Evolutionary conservation across 345 rosid species (phyloP), one percentile per base, ranked within the genome.

Genomic region (Bruguiera gymnorhiza): DNA sequence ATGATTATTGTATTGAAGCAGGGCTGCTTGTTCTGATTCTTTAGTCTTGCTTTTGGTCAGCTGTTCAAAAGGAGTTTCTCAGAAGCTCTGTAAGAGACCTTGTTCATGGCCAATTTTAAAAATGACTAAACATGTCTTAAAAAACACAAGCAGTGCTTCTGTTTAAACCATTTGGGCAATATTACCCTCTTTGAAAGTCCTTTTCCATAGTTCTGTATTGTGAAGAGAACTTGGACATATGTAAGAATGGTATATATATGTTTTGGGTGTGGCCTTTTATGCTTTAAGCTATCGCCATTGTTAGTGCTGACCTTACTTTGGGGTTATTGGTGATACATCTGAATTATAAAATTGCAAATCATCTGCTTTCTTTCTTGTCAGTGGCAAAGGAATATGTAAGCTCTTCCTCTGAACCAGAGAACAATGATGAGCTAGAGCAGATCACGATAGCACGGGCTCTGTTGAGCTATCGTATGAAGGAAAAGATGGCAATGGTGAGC

Each of bases 381-480:
- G 99, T 95, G 96, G 97, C 96, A 3, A 95, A 95, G 85, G 99
- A 92, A 87, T 80, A 93, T 55, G 83, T 94, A 57, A 88, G 84
- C 65, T 85, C 95, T 55, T 76, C 90, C 66, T 83, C 88, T 24
- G 97, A 88, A 75, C 82, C 89, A 64, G 97, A 92, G 73, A 83
- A 80, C 78, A 88, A 50, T 68, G 99, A 95, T 55, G 99, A 95
- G 77, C 86, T 88, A 70, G 99, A 95, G 75, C 99, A 95, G 84
- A 89, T 88, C 39, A 90, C 91, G 2, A 86, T 95, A 70, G 96
- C 99, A 39, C 86, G 96, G 20, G 96, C 99, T 23, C 71, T 95
- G 70, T 75, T 80, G 74, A 84, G 83, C 78, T 92, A 87, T 62
- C 89, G 89, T 26, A 62, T 80, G 73, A 90, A 94, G 87, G 97